Percentiles rank a stretch among this genome's conserved stretches.
Conservation (phyloP, 2,329 filamentous ascomycete genomes). For the Metarhizium humberi region DNA sequence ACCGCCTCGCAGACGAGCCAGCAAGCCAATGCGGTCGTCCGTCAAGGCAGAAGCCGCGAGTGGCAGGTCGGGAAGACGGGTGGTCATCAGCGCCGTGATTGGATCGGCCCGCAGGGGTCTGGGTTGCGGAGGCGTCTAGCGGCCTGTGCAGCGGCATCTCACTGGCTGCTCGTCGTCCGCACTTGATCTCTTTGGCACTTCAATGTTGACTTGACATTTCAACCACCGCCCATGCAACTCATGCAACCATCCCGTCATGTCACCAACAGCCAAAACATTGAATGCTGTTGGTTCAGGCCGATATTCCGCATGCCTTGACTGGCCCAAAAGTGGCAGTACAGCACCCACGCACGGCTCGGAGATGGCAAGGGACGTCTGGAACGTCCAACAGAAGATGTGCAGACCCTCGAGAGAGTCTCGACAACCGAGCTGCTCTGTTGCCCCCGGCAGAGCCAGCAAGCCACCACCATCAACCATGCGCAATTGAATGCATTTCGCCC, state of each 20-base stretch:
- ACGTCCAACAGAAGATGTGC: neutral
- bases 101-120: neutral
- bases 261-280: neutral
- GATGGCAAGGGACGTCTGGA: no score
- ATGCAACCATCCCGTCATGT: neutral
- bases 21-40: no score
- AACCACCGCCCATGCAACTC: no score
- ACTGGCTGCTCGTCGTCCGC: no score
- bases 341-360: neutral
- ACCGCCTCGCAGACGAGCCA: no score
- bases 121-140: slow-evolving; percentile 1
- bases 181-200: no score
- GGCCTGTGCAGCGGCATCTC: neutral
- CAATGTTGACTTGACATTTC: no score
- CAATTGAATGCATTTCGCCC: neutral
- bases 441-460: neutral
- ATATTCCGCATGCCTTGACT: neutral
- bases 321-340: neutral
- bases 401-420: neutral
- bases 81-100: neutral
- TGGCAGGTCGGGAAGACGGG: neutral
- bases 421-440: neutral
- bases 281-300: no score
- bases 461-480: neutral
- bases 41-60: neutral